Evolutionary conservation across 148 eudicot genomes (phyloP), one percentile per base, ranked within the genome.

Genomic region (Diospyros kaki): DNA sequence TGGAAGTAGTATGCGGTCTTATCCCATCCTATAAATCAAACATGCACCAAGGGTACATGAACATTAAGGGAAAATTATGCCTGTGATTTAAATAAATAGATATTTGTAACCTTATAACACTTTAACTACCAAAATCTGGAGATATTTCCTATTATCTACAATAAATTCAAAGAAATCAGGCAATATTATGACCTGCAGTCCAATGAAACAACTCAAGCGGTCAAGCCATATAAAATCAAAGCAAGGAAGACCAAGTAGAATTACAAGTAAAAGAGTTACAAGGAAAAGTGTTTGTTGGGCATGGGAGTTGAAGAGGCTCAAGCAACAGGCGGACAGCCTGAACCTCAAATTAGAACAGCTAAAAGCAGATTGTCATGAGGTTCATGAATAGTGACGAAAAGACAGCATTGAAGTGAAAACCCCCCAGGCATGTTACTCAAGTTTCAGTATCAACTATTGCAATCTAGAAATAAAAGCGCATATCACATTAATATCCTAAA

Each of bases 231-330:
- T 18, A 1, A 28, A 45, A 72, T 10, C 48, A 58, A 40, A 45
- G 41, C 39, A 43, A 71, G 12, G 2, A 62, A 60, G 53, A 72
- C 41, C 65, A 72, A 58, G 50, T 56, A 56, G 64, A n/a, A 72
- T 43, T 8, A 15, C 11, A 44, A 72, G 66, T 17, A 45, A 44
- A 18, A 45, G 44, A 72, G 18, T 46, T 42, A 3, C 1, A 12
- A 4, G 40, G n/a, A 39, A 48, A 39, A 3, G 18, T 10, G 73
- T 69, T 39, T 45, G 18, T 69, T 38, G 45, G 39, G 17, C 8
- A 53, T 6, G 40, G 12, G 72, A 53, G 50, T 70, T 11, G 15
- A 12, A 42, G 55, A 70, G 17, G 53, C 10, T 14, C n/a, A 41
- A 69, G 28, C 0, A 28, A 28, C 28, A 28, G 28, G 28, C 0